Evolutionary conservation across 768 basidiomycete genomes (phyloP).

Genomic region (Mycena polygramma): DNA sequence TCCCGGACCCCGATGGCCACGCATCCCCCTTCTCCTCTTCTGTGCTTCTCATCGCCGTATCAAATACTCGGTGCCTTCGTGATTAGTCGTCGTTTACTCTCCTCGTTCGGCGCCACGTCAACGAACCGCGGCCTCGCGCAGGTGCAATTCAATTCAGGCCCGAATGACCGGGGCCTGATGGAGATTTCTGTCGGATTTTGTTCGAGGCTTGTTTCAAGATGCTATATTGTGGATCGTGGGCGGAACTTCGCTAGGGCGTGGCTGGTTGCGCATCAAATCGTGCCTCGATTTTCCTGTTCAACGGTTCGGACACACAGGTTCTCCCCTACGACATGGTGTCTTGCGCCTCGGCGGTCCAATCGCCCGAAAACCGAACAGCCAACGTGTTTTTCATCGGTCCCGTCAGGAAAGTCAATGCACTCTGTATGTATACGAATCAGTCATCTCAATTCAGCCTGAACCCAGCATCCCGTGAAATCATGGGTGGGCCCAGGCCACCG

Average conservation of each 20-base stretch:
- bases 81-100: slow-evolving; percentile 19
- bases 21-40: neutral
- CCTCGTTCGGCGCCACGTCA: neutral
- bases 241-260: neutral
- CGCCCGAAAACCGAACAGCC: neutral
- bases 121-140: slow-evolving; percentile 11
- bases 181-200: neutral
- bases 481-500: neutral
- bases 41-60: slow-evolving; percentile 3
- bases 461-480: neutral
- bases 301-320: too few species aligned
- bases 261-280: too few species aligned
- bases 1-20: slow-evolving; percentile 27
- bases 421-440: too few species aligned
- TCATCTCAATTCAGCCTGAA: too few species aligned
- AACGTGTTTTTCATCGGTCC: neutral
- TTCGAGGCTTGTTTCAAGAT: neutral
- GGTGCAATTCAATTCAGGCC: neutral
- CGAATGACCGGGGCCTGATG: neutral
- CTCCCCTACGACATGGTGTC: too few species aligned
- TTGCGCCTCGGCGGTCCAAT: neutral
- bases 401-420: neutral
- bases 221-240: neutral
- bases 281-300: too few species aligned
- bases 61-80: neutral